Evolutionary conservation across 805 yeast genomes (phyloP).

Genomic region (Sungouiella blattae): DNA sequence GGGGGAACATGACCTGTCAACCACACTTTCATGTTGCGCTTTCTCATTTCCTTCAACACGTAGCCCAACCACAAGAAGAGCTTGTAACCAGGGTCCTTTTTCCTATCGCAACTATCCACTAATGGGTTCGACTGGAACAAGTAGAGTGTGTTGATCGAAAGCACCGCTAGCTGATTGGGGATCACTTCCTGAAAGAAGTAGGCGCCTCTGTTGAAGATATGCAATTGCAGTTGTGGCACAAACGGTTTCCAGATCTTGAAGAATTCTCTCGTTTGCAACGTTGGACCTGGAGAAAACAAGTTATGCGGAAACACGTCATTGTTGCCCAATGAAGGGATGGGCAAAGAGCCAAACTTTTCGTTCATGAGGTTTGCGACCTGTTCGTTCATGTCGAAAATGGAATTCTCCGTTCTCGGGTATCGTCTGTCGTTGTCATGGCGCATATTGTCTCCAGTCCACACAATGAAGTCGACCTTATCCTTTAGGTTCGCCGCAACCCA

Average conservation of each 20-base stretch:
- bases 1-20: conserved; percentile 88
- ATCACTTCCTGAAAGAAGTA: conserved; percentile 75
- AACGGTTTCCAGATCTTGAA: conserved; percentile 69
- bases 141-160: conserved; percentile 76
- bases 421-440: conserved; percentile 79
- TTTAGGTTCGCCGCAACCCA: conserved; percentile 65
- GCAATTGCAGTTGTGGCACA: conserved; percentile 74
- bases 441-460: conserved; percentile 90
- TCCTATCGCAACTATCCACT: conserved; percentile 72
- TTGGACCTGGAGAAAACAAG: conserved; percentile 81
- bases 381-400: conserved; percentile 68
- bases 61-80: conserved; percentile 75
- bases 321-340: conserved; percentile 75
- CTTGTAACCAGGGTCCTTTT: conserved; percentile 77
- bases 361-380: conserved; percentile 51
- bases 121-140: conserved; percentile 74
- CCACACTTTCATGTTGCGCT: conserved; percentile 81
- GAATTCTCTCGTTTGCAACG: conserved; percentile 78
- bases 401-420: conserved; percentile 68
- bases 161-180: conserved; percentile 71
- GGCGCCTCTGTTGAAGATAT: conserved; percentile 70
- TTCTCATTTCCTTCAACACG: conserved; percentile 67
- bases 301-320: conserved; percentile 91
- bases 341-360: conserved; percentile 48
- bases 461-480: conserved; percentile 78